Evolutionary conservation across 129 eudicot species (phyloP), one percentile per base, ranked within the genome.

Genomic region (Rutidosis leptorrhynchoides): DNA sequence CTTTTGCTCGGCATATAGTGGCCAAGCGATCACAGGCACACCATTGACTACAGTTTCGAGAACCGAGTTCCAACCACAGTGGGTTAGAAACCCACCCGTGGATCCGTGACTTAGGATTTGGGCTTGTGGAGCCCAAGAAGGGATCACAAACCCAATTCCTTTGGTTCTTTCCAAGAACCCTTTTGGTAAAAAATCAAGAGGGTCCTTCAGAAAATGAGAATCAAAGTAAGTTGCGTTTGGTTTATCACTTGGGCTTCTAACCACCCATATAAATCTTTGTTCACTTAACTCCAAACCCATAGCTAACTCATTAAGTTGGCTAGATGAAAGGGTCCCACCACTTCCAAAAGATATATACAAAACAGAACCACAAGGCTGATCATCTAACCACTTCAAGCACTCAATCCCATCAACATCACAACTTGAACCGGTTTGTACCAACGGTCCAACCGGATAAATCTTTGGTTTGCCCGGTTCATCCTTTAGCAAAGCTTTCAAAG

Each of bases 31-130:
- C 40, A 87, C 14, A 0, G 90, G 90, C 16, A 87, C 76, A 3
- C 87, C 87, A 27, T 74, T 1, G 3, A 59, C 81, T 12, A 87
- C 65, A 15, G 87, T 77, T 45, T 83, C 90, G 0, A 87, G 77
- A n/a, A 73, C 74, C 8, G 95, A 87, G 74, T 87, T 87, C 87
- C 85, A 87, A 0, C 87, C 90, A 49, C 90, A 81, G 17, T 87
- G 95, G 6, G 81, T 80, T 42, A 88, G 27, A 43, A 88, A 88
- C 56, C 91, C 91, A 1, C 89, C 86, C 0, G 80, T 79, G 0
- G 90, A 71, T 2, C 64, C 37, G 14, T 87, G 95, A 27, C 78
- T 45, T 0, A 84, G 64, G 5, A 86, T 56, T 19, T 75, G 72
- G 1, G 69, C 75, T 33, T 86, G 95, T 17, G 89, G 89, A 2